Evolutionary conservation across 768 basidiomycete genomes (phyloP).

Genomic region (Podaxis carcinomalis): DNA sequence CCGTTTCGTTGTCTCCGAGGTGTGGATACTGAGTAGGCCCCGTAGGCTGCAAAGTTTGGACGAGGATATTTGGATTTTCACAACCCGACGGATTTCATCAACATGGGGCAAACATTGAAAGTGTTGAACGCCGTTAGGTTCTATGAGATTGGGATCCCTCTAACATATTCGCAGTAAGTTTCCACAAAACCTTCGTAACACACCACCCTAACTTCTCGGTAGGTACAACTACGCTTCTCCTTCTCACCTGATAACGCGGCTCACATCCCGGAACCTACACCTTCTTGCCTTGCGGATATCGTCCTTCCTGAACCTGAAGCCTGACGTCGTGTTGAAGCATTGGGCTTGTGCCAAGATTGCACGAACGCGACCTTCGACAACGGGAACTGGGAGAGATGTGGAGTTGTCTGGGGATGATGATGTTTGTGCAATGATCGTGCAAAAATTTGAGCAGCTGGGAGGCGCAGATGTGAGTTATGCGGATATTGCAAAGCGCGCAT

Average conservation of each 20-base stretch:
- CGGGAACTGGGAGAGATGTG: conserved; percentile 46
- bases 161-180: conserved; percentile 86
- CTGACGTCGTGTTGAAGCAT: conserved; percentile 85
- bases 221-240: conserved; percentile 85
- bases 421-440: conserved; percentile 78
- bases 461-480: conserved; percentile 84
- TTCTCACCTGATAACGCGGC: conserved; percentile 71
- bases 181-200: conserved; percentile 2
- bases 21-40: not conserved
- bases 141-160: conserved; percentile 89
- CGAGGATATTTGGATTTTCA: conserved; percentile 90
- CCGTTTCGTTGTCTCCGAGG: not conserved
- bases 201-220: conserved; percentile 6
- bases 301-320: conserved; percentile 74
- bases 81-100: conserved; percentile 88
- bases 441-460: conserved; percentile 83
- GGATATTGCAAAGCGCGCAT: conserved; percentile 90
- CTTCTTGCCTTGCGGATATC: conserved; percentile 91
- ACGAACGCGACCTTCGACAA: conserved; percentile 57
- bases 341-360: conserved; percentile 95
- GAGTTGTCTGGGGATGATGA: conserved; percentile 70
- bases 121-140: conserved; percentile 91
- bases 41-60: conserved; percentile 93
- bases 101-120: conserved; percentile 89
- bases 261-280: conserved; percentile 86